phyloP scores from a whole-genome alignment of 441 rosid genomes.

The Gossypium aridum region DNA sequence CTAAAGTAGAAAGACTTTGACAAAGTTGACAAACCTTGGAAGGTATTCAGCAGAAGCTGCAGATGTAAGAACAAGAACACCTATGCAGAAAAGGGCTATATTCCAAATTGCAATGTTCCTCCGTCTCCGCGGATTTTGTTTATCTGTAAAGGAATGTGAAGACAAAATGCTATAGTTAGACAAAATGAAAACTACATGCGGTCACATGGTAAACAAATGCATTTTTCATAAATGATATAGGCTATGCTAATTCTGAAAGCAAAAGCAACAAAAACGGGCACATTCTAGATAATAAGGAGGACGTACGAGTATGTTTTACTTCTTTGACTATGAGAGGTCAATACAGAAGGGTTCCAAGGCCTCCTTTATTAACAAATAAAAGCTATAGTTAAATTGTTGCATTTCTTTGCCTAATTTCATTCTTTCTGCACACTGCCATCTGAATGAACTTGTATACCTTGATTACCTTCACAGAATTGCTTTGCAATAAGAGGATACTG shows the following conservation, averaged over 20 bases:
- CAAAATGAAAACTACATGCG: neutral
- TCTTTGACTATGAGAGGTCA: neutral
- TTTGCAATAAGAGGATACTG: constrained; percentile 37
- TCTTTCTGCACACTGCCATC: neutral
- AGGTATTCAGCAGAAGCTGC: constrained; percentile 51
- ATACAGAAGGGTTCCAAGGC: neutral
- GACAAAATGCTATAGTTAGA: neutral
- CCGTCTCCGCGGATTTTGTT: constrained; percentile 32
- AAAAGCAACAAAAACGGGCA: neutral
- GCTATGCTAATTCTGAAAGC: neutral
- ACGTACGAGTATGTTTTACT: neutral
- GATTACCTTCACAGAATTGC: constrained; percentile 34
- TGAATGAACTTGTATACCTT: constrained; percentile 2
- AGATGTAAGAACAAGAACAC: constrained; percentile 47
- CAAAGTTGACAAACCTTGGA: constrained; percentile 40
- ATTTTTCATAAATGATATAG: neutral
- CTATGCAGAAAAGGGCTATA: constrained; percentile 46
- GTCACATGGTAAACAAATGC: neutral
- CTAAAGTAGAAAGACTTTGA: neutral
- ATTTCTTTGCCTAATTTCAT: neutral
- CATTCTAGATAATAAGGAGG: neutral
- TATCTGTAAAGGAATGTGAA: constrained; percentile 26
- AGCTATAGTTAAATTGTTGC: neutral
- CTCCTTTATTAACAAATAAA: neutral
- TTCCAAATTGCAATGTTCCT: constrained; percentile 63